Percentiles rank a stretch among this genome's conserved stretches.
phyloP scores from a whole-genome alignment of 192 early-diverging fungal genomes.

The Rhizoclosmatium globosum region DNA sequence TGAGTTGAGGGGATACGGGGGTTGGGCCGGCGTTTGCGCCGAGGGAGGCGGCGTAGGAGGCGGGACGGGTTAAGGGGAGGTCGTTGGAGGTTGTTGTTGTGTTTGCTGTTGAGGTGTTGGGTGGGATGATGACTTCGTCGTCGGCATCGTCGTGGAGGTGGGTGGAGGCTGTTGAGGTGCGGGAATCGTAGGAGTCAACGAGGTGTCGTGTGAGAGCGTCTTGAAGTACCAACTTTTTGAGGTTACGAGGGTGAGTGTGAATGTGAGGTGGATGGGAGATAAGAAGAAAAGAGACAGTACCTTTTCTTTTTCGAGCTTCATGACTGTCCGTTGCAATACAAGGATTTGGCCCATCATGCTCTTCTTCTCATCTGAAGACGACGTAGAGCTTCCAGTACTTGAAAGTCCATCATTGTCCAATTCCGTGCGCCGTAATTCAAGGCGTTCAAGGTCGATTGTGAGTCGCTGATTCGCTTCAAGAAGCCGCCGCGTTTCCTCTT shows the following conservation, averaged over 20 bases:
- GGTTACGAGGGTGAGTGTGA: not conserved
- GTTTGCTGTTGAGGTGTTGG: not conserved
- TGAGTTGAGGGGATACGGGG: conserved; percentile 4
- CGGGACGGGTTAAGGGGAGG: not conserved
- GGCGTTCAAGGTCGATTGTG: not conserved
- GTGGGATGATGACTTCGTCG: not conserved
- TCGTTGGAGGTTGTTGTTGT: not conserved
- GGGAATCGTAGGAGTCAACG: conserved; percentile 14
- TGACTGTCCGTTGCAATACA: conserved; percentile 19
- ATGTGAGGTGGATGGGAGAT: not conserved
- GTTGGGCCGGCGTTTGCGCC: not conserved
- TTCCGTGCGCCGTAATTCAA: not conserved
- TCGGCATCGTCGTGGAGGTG: not conserved
- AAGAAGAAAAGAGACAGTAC: not conserved
- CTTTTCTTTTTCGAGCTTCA: conserved; percentile 31
- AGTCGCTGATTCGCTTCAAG: not conserved
- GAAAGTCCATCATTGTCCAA: not conserved
- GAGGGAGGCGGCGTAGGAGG: not conserved
- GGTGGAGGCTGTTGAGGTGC: not conserved
- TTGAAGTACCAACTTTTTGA: conserved; percentile 22
- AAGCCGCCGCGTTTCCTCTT: not conserved
- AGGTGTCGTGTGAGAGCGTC: conserved; percentile 26
- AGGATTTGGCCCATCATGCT: conserved; percentile 26
- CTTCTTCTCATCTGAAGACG: not conserved
- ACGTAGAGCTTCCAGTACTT: not conserved